Conservation (phyloP, 139 green algal species). For the Coelastrella sp. region DNA sequence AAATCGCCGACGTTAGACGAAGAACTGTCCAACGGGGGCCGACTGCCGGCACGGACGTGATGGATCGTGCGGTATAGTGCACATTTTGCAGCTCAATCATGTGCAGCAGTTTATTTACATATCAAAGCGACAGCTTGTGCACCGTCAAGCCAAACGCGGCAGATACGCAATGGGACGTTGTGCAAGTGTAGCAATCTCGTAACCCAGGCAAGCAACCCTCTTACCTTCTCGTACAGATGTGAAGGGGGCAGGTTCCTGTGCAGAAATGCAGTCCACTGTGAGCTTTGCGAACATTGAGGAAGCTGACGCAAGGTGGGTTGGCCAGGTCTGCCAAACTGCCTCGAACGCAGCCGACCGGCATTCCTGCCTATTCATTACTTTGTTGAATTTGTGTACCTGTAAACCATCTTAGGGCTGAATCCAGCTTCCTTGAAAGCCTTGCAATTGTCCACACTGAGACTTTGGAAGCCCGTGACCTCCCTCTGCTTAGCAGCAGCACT, state of each 20-base stretch:
- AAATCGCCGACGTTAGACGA: background rate
- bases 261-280: background rate
- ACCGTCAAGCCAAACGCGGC: background rate
- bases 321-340: background rate
- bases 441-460: background rate
- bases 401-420: slow-evolving; percentile 82
- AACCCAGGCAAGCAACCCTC: background rate
- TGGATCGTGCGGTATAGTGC: background rate
- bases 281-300: background rate
- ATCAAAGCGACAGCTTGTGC: background rate
- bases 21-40: background rate
- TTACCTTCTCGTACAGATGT: slow-evolving; percentile 75
- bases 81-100: background rate
- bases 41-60: background rate
- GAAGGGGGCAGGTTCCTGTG: slow-evolving; percentile 76
- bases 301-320: background rate
- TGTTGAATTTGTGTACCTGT: slow-evolving; percentile 12
- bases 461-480: slow-evolving; percentile 16
- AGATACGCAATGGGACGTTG: background rate
- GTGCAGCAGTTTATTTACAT: background rate
- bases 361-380: background rate
- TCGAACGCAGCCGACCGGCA: background rate
- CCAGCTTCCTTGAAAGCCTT: slow-evolving; percentile 66
- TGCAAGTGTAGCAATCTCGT: background rate
- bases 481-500: slow-evolving; percentile 10